A percentile compares a stretch with the other conserved stretches of the same genome.
Evolutionary conservation across 2,329 filamentous ascomycete genomes (phyloP).

Genomic region (Furcasterigmium furcatum): DNA sequence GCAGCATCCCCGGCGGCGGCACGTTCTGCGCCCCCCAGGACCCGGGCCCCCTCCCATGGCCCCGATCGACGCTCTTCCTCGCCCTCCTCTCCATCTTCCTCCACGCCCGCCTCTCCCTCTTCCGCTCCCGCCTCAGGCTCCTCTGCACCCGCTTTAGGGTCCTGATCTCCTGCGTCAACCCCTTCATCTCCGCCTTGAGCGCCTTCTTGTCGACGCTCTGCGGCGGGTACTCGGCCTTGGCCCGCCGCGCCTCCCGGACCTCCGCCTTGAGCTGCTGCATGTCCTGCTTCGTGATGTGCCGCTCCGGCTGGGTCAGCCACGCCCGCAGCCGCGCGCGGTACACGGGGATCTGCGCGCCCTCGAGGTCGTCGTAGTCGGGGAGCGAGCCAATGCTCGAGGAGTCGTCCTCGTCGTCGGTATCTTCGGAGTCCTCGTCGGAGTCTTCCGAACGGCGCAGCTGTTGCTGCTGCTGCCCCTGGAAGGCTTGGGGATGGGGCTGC

Average conservation of each 20-base stretch:
- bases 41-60: constrained; percentile 3
- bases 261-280: constrained; percentile 37
- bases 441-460: constrained; percentile 23
- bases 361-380: constrained; percentile 48
- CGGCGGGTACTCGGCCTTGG: not conserved
- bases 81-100: constrained; percentile 27
- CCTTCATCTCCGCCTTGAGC: constrained; percentile 40
- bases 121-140: constrained; percentile 24
- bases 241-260: constrained; percentile 20
- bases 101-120: constrained; percentile 21
- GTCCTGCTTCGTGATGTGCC: constrained; percentile 42
- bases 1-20: constrained; percentile 1
- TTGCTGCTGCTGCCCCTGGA: not conserved
- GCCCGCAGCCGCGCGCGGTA: constrained; percentile 38
- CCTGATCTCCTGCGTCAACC: constrained; percentile 40
- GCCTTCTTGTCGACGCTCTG: constrained; percentile 25
- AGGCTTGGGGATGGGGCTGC: not conserved
- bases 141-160: constrained; percentile 24
- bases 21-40: constrained; percentile 5
- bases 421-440: constrained; percentile 26
- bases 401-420: constrained; percentile 22
- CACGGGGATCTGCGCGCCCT: constrained; percentile 43
- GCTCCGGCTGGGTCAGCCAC: constrained; percentile 48
- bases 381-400: constrained; percentile 47
- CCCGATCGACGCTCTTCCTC: constrained; percentile 23